Evolutionary conservation across 148 eudicot genomes (phyloP).

Genomic region (Nepenthes mirabilis): DNA sequence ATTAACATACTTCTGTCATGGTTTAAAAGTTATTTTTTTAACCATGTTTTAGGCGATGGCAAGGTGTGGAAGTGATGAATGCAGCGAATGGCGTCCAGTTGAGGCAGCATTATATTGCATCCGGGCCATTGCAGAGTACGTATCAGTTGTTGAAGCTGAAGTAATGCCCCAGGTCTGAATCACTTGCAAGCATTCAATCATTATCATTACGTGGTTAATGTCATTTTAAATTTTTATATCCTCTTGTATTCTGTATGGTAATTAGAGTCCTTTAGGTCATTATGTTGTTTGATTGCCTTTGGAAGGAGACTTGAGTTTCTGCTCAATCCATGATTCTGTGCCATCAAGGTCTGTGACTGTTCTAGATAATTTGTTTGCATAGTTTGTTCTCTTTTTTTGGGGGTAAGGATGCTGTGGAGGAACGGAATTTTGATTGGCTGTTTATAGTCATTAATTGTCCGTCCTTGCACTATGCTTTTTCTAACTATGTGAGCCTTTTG

Average conservation of each 20-base stretch:
- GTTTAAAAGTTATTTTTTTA: background rate
- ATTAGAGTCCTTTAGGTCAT: no score
- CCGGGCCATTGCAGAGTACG: constrained; percentile 81
- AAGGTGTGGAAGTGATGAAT: constrained; percentile 44
- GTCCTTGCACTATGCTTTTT: no score
- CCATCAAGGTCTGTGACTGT: no score
- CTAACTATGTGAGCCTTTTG: no score
- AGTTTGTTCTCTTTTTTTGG: no score
- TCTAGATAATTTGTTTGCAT: no score
- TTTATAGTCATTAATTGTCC: background rate
- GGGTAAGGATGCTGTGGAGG: no score
- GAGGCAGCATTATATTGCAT: constrained; percentile 97
- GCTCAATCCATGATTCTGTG: no score
- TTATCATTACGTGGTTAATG: background rate
- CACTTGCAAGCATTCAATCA: constrained; percentile 2
- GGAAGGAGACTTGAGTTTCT: no score
- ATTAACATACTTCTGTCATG: background rate
- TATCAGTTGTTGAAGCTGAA: constrained; percentile 62
- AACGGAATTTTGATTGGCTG: no score
- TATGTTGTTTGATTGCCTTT: no score
- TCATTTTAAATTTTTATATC: background rate
- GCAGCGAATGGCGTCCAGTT: constrained; percentile 63
- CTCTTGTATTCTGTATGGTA: background rate
- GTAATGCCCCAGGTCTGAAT: constrained; percentile 86
- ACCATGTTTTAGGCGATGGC: constrained; percentile 40